Evolutionary conservation across 164 flowering plant genomes (phyloP), one percentile per base, ranked within the genome.

Genomic region (Buxus sempervirens): DNA sequence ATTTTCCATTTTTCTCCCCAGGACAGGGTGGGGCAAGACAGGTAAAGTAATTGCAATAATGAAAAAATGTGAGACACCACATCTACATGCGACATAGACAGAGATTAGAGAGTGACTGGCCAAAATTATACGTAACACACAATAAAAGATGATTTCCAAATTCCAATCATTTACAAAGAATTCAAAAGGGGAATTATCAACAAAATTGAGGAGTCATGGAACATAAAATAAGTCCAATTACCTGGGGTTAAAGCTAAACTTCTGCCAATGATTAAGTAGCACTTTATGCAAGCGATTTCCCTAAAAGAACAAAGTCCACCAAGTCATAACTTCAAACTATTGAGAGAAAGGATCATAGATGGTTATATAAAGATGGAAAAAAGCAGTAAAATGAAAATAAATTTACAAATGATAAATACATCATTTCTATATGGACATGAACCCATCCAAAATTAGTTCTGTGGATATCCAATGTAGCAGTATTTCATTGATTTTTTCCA

Each of bases 171-270:
- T 32, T 32, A 32, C 38, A 32, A n/a, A n/a, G n/a, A n/a, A n/a
- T n/a, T n/a, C n/a, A n/a, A n/a, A n/a, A n/a, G 51, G 14, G 51
- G 10, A 45, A 45, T 15, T 45, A 10, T 45, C 51, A 45, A 45
- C 51, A 45, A 45, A 15, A 12, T 41, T 10, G 12, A 45, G 21
- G 59, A 19, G 60, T 59, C 18, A 22, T 60, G 42, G 16, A 26
- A n/a, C n/a, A 75, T 60, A 23, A 26, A 7, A 23, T 5, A 53
- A 4, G 27, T 32, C 36, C 9, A 16, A n/a, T 77, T 83, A 93
- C 99, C 99, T 96, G 67, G 99, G 97, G 77, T 91, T 96, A 67
- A 96, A 90, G 23, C 95, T 96, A 85, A 84, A 96, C 84, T 90
- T 90, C 77, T 87, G 99, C 98, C 99, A 93, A 76, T 93, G 98